Evolutionary conservation across 495 filamentous ascomycete species (phyloP).

Genomic region (Beverwykella pulmonaria): DNA sequence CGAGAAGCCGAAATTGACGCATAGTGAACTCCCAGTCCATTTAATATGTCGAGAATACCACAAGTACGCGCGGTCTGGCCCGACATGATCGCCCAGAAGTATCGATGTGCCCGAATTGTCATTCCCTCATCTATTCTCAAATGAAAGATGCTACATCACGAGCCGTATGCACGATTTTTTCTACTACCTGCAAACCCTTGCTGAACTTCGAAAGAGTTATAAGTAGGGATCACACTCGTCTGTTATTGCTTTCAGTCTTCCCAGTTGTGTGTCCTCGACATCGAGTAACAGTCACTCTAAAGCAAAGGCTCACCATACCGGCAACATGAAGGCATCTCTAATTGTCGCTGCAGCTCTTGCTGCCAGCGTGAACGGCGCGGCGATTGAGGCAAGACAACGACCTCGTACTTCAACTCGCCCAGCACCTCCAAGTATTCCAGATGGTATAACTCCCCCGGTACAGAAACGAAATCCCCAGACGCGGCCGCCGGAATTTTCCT

Average conservation of each 20-base stretch:
- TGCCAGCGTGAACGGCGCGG: conserved; percentile 14
- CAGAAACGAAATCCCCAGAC: conserved; percentile 4
- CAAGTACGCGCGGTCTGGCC: conserved; percentile 10
- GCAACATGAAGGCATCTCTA: conserved; percentile 27
- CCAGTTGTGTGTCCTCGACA: background rate
- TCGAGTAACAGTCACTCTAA: background rate
- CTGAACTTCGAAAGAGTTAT: conserved; percentile 6
- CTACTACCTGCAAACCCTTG: background rate
- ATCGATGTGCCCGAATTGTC: conserved; percentile 23
- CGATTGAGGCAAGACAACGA: conserved; percentile 25
- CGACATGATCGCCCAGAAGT: conserved; percentile 9
- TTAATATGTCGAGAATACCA: conserved; percentile 14
- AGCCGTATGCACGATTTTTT: conserved; percentile 10
- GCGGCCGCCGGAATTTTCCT: background rate
- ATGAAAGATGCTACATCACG: conserved; percentile 33
- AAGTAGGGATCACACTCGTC: conserved; percentile 22
- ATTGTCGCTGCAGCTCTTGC: conserved; percentile 24
- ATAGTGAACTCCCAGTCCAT: background rate
- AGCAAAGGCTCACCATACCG: background rate
- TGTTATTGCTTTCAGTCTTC: background rate
- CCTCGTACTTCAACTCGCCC: conserved; percentile 1
- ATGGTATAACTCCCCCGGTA: conserved; percentile 18
- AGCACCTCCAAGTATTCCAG: background rate
- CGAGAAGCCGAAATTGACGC: conserved; percentile 1
- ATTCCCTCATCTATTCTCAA: conserved; percentile 32